phyloP scores from a whole-genome alignment of 2,329 filamentous ascomycete species.

The Alternaria sp. region DNA sequence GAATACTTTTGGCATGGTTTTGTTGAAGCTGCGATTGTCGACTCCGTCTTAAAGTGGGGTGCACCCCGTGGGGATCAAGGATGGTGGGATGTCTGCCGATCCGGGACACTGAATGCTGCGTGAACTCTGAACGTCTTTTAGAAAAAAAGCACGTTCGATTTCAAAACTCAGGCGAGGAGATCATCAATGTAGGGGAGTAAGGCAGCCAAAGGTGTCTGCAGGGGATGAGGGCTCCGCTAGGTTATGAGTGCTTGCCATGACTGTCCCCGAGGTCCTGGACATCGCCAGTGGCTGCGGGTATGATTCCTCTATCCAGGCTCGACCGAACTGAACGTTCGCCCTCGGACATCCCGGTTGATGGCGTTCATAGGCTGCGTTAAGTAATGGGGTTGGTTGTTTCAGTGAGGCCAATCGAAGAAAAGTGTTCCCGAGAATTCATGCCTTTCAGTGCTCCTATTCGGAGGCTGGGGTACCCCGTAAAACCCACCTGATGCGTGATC shows the following conservation, averaged over 20 bases:
- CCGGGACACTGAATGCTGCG: constrained; percentile 3
- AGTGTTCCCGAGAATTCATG: constrained; percentile 18
- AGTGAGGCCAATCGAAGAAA: constrained; percentile 33
- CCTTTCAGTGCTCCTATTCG: constrained; percentile 27
- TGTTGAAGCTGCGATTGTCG: constrained; percentile 7
- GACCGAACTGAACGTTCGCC: constrained; percentile 20
- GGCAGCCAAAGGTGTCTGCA: constrained; percentile 5
- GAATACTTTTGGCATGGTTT: constrained; percentile 37
- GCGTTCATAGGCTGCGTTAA: constrained; percentile 22
- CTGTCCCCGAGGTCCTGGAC: constrained; percentile 18
- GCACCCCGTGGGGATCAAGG: constrained; percentile 1
- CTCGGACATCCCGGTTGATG: constrained; percentile 21
- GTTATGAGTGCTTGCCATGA: constrained; percentile 25
- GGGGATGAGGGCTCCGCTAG: constrained; percentile 21
- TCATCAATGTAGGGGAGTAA: background rate
- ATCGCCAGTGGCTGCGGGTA: constrained; percentile 25
- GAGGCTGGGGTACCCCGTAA: constrained; percentile 10
- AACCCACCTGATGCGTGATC: constrained; percentile 25
- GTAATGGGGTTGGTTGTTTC: constrained; percentile 33
- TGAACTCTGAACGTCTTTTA: background rate
- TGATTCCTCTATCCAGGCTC: constrained; percentile 21
- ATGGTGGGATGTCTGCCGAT: constrained; percentile 8
- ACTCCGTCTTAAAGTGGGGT: constrained; percentile 8
- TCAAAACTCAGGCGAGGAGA: background rate
- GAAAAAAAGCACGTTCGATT: background rate